phyloP scores from a whole-genome alignment of 2,329 filamentous ascomycete species.

The Nigrograna mackinnonii region DNA sequence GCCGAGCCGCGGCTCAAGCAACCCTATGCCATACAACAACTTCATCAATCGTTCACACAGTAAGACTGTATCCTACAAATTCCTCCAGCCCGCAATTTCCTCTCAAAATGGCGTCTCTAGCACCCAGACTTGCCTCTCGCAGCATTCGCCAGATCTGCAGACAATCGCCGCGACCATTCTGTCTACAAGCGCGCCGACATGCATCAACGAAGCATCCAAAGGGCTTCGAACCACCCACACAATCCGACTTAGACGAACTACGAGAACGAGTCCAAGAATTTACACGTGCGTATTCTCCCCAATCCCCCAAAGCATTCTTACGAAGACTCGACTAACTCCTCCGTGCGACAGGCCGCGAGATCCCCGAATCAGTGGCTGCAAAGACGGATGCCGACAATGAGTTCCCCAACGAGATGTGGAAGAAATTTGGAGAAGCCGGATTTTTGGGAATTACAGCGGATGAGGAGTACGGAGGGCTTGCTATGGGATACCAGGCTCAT shows the following conservation, averaged over 20 bases:
- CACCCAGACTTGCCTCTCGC: conserved; percentile 41
- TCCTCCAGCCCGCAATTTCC: no score
- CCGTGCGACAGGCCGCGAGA: conserved; percentile 72
- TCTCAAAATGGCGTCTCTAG: conserved; percentile 36
- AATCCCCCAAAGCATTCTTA: neutral
- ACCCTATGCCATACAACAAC: no score
- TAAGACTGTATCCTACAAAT: no score
- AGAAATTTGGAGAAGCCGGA: conserved; percentile 86
- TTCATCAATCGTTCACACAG: no score
- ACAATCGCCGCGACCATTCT: conserved; percentile 18
- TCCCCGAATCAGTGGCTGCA: conserved; percentile 79
- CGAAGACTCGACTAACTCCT: neutral
- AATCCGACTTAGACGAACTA: conserved; percentile 76
- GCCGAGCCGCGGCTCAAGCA: no score
- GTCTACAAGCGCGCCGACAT: conserved; percentile 31
- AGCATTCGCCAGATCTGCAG: conserved; percentile 39
- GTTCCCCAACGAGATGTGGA: conserved; percentile 92
- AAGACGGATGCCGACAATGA: conserved; percentile 83
- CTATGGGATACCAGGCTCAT: conserved; percentile 95
- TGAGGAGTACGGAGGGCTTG: conserved; percentile 86
- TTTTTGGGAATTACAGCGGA: conserved; percentile 93
- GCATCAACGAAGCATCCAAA: conserved; percentile 72
- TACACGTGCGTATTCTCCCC: conserved; percentile 53
- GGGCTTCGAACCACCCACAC: conserved; percentile 69
- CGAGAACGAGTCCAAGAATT: conserved; percentile 88